Evolutionary conservation across 2,329 filamentous ascomycete genomes (phyloP).

Genomic region (Monilinia polystroma): DNA sequence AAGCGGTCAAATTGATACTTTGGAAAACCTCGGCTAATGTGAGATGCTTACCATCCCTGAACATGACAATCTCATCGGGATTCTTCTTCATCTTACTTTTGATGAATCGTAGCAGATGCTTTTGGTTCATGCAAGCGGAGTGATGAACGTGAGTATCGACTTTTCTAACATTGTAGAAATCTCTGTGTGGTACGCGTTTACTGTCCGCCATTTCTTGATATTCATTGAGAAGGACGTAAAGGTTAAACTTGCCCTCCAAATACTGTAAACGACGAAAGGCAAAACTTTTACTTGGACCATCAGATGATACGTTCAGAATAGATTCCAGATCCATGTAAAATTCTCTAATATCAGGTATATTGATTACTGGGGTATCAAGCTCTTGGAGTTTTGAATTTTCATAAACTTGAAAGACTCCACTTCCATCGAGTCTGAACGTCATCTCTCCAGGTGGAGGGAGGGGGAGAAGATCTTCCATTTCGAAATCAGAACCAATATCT

Average conservation of each 20-base stretch:
- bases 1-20: conserved; percentile 94
- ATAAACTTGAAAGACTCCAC: conserved; percentile 90
- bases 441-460: conserved; percentile 67
- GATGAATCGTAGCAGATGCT: conserved; percentile 96
- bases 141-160: conserved; percentile 99
- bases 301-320: conserved; percentile 84
- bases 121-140: conserved; percentile 99
- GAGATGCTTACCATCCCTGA: conserved; percentile 85
- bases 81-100: conserved; percentile 99
- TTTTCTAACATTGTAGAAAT: conserved; percentile 99
- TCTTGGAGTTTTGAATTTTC: conserved; percentile 63
- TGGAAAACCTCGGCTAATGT: conserved; percentile 93
- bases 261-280: conserved; percentile 93
- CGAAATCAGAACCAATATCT: conserved; percentile 90
- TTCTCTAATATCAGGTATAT: conserved; percentile 88
- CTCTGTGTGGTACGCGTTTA: conserved; percentile 94
- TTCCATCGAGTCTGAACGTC: conserved; percentile 76
- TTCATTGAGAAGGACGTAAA: conserved; percentile 90
- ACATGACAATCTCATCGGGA: conserved; percentile 89
- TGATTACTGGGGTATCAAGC: conserved; percentile 67
- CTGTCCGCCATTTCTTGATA: conserved; percentile 98
- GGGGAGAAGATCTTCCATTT: conserved; percentile 73
- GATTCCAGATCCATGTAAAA: conserved; percentile 94
- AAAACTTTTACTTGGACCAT: conserved; percentile 95
- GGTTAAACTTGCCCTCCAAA: conserved; percentile 93